Percentiles rank a stretch among this genome's conserved stretches.
Conservation (phyloP, 441 rosid genomes). For the Corymbia citriodora region DNA sequence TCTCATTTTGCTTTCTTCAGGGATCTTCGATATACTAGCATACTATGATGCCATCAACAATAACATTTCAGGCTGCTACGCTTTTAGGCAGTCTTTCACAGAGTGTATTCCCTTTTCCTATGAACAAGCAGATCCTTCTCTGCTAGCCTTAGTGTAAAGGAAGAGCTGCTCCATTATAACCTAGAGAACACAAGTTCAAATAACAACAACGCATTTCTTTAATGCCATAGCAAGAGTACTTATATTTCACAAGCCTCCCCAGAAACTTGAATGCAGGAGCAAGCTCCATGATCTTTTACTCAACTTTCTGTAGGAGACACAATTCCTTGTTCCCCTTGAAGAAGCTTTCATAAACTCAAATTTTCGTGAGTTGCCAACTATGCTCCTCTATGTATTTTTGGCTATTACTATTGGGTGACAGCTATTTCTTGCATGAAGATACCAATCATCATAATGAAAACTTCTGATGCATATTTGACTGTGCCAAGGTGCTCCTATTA, state of each 20-base stretch:
- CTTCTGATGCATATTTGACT: neutral
- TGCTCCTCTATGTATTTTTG: neutral
- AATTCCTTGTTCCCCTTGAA: neutral
- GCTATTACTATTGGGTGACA: neutral
- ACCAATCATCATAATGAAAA: neutral
- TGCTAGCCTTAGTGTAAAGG: neutral
- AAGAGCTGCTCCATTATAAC: neutral
- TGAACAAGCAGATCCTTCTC: neutral
- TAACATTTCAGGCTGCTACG: neutral
- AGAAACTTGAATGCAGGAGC: neutral
- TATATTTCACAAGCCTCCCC: neutral
- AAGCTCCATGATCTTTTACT: neutral
- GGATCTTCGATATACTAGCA: neutral
- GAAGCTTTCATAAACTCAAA: neutral
- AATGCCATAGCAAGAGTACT: neutral
- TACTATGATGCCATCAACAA: neutral
- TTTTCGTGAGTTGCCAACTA: neutral
- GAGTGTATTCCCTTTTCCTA: neutral
- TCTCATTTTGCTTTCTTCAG: neutral
- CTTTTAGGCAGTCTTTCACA: neutral
- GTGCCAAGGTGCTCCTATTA: neutral
- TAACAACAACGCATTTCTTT: neutral
- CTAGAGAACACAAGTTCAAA: neutral
- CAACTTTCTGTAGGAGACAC: neutral
- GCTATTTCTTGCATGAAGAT: neutral